phyloP scores from a whole-genome alignment of 116 monocot genomes.

The Cymodocea nodosa region DNA sequence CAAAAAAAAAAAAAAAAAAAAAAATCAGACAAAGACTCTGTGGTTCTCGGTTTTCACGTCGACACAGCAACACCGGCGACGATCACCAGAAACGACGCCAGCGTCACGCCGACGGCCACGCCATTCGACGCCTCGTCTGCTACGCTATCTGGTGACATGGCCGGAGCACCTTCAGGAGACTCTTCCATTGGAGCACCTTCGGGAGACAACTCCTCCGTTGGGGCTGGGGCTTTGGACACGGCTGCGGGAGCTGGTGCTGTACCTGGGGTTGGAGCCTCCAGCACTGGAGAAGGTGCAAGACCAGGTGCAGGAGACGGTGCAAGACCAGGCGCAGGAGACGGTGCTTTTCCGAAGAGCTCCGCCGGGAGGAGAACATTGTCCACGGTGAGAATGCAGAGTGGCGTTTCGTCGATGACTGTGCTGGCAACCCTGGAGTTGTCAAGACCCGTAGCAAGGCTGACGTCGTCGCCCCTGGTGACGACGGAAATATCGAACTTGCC shows the following conservation, averaged over 20 bases:
- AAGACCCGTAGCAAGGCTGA: constrained; percentile 51
- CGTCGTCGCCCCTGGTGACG: constrained; percentile 47
- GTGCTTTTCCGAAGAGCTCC: constrained; percentile 55
- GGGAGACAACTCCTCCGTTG: constrained; percentile 9
- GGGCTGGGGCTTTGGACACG: constrained; percentile 1
- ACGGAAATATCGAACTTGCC: constrained; percentile 51
- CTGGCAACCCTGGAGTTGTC: constrained; percentile 54
- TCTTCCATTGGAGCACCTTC: constrained; percentile 7
- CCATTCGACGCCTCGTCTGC: neutral
- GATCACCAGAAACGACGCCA: no score
- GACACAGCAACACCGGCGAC: no score
- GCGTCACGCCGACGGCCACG: neutral
- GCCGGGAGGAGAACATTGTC: constrained; percentile 52
- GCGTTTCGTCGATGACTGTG: constrained; percentile 61
- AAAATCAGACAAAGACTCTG: no score
- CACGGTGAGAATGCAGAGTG: constrained; percentile 47
- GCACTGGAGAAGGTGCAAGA: constrained; percentile 14
- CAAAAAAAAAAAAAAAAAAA: no score
- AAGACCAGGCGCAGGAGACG: constrained; percentile 38
- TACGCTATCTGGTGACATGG: constrained; percentile 7
- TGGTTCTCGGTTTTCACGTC: no score
- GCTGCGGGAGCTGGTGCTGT: constrained; percentile 21
- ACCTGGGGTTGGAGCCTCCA: constrained; percentile 7
- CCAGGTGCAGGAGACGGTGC: no score
- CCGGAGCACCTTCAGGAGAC: constrained; percentile 10